phyloP scores from a whole-genome alignment of 2,329 filamentous ascomycete species.

The Diaporthe humulicola region DNA sequence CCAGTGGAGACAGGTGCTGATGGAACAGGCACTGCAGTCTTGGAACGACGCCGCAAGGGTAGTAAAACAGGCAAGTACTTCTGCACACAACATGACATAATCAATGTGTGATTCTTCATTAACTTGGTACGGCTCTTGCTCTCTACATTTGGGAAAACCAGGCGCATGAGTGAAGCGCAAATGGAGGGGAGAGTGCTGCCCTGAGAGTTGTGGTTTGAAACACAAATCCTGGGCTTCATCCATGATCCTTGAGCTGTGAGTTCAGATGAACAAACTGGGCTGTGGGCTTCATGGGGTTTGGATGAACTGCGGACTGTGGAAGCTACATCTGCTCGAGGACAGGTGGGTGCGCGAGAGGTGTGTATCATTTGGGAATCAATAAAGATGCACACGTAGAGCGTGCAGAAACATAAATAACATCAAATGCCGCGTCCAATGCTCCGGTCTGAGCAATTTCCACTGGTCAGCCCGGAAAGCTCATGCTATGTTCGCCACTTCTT shows the following conservation, averaged over 20 bases:
- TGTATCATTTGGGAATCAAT: constrained; percentile 10
- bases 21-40: not conserved
- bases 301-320: not conserved
- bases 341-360: not conserved
- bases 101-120: too few relatives aligned
- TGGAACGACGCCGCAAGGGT: not conserved
- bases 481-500: constrained; percentile 28
- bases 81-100: not conserved
- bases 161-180: not conserved
- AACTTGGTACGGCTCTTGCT: not conserved
- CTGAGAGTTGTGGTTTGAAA: not conserved
- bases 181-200: not conserved
- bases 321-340: not conserved
- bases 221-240: not conserved
- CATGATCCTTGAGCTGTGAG: not conserved
- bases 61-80: not conserved
- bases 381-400: constrained; percentile 21
- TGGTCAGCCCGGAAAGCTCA: constrained; percentile 23
- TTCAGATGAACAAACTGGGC: not conserved
- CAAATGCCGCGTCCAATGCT: constrained; percentile 27
- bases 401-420: constrained; percentile 28
- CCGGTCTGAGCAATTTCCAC: constrained; percentile 8
- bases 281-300: not conserved
- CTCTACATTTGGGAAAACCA: not conserved
- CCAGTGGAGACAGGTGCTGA: not conserved